phyloP scores from a whole-genome alignment of 2,329 filamentous ascomycete species.

The Tolypocladium sp. region DNA sequence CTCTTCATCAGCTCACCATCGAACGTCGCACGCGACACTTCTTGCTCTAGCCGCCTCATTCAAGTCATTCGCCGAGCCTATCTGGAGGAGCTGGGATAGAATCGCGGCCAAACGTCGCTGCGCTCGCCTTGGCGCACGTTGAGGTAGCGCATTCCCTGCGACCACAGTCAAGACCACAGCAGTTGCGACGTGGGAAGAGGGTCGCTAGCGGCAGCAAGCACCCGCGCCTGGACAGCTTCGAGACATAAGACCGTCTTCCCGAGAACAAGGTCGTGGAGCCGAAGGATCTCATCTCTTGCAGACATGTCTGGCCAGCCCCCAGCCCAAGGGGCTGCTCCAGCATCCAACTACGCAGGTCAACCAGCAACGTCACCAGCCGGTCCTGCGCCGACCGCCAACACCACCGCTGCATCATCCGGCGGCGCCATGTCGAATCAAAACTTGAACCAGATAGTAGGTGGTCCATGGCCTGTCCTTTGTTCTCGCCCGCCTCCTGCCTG shows the following conservation, averaged over 20 bases:
- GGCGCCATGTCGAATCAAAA: slow-evolving; percentile 70
- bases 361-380: slow-evolving; percentile 23
- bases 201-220: not conserved
- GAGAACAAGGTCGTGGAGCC: not conserved
- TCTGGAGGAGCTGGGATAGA: not conserved
- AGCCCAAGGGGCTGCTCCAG: slow-evolving; percentile 17
- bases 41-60: not conserved
- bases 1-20: not conserved
- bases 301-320: slow-evolving; percentile 25
- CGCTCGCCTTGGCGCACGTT: not conserved
- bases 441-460: slow-evolving; percentile 86
- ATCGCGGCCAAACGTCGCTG: not conserved
- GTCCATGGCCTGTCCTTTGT: slow-evolving; percentile 10
- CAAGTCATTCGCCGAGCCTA: not conserved
- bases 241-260: not conserved
- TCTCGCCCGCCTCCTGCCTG: not conserved
- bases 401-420: slow-evolving; percentile 16
- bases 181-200: not conserved
- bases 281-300: not conserved
- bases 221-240: not conserved
- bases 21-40: not conserved
- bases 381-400: slow-evolving; percentile 18
- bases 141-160: not conserved
- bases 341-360: slow-evolving; percentile 20
- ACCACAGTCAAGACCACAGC: not conserved